Conservation (phyloP, 495 filamentous ascomycete species). For the Hapsidospora chrysogenum region DNA sequence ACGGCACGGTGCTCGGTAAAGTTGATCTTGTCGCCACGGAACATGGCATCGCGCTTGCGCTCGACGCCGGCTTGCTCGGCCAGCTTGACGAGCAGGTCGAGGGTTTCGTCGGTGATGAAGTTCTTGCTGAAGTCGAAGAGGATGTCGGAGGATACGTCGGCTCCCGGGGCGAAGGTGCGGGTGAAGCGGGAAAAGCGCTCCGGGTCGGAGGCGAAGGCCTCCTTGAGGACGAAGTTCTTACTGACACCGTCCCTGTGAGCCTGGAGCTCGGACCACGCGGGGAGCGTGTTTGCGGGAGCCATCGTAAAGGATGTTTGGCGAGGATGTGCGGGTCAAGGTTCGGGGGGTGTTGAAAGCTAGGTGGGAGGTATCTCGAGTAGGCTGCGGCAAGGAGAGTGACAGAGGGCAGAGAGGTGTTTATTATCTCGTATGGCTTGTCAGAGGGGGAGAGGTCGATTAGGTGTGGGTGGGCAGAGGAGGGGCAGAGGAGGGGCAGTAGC, state of each 20-base stretch:
- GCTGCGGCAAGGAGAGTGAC: too few relatives aligned
- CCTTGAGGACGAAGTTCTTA: constrained; percentile 79
- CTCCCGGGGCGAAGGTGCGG: constrained; percentile 56
- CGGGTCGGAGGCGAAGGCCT: constrained; percentile 79
- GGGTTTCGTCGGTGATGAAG: constrained; percentile 83
- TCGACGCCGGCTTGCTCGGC: constrained; percentile 83
- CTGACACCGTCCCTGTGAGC: constrained; percentile 71
- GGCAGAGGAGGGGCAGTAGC: too few relatives aligned
- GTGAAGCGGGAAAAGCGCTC: constrained; percentile 81
- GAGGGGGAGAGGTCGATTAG: too few relatives aligned
- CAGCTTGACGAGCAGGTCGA: constrained; percentile 70
- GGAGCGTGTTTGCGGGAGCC: constrained; percentile 62
- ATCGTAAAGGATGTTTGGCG: too few relatives aligned
- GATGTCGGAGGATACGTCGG: constrained; percentile 42
- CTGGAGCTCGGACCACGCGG: constrained; percentile 77
- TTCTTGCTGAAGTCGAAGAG: constrained; percentile 99
- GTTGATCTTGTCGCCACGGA: constrained; percentile 94
- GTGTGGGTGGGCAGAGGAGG: too few relatives aligned
- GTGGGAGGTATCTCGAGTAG: too few relatives aligned
- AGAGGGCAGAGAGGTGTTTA: too few relatives aligned
- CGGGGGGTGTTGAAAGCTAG: too few relatives aligned
- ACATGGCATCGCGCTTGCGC: constrained; percentile 92
- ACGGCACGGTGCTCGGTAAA: constrained; percentile 95
- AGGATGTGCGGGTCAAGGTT: too few relatives aligned
- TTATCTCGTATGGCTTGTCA: too few relatives aligned